These are phyloP conservation scores for Russula virescens DNA, from an alignment of 768 basidiomycete species.

Conservation along the genomic window DNA sequence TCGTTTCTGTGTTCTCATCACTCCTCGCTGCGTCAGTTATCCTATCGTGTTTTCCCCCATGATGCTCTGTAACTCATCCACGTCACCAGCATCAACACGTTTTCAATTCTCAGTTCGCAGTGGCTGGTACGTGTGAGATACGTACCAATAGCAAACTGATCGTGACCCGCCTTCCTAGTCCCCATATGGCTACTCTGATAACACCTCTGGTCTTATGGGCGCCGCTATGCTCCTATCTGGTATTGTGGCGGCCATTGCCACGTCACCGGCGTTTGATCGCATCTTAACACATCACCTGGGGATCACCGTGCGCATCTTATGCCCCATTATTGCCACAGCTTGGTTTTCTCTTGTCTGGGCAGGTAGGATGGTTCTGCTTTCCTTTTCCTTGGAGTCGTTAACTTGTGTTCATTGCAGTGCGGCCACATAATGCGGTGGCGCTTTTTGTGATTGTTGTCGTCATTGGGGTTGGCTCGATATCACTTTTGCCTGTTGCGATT, in stretches of 20 bases:
- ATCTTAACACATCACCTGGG: slow-evolving; percentile 74
- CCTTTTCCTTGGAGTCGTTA: not conserved
- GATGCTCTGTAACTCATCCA: not conserved
- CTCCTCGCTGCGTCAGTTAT: slow-evolving; percentile 55
- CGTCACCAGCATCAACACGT: slow-evolving; percentile 47
- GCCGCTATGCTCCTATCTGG: slow-evolving; percentile 64
- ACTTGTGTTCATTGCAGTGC: slow-evolving; percentile 38
- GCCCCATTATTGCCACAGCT: slow-evolving; percentile 52
- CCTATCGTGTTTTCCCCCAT: not conserved
- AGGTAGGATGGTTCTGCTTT: slow-evolving; percentile 37
- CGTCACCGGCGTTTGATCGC: slow-evolving; percentile 75
- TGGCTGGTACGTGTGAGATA: slow-evolving; percentile 47
- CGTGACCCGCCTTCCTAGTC: slow-evolving; percentile 36
- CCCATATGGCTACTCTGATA: slow-evolving; percentile 66
- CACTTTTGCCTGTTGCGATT: slow-evolving; percentile 68
- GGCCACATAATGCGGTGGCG: slow-evolving; percentile 50
- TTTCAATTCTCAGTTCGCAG: slow-evolving; percentile 61
- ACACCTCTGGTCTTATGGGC: slow-evolving; percentile 65
- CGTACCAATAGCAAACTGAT: not conserved
- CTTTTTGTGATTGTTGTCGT: slow-evolving; percentile 64
- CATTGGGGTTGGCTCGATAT: slow-evolving; percentile 59
- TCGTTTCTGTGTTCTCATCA: slow-evolving; percentile 55
- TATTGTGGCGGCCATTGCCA: slow-evolving; percentile 57
- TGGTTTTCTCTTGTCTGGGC: slow-evolving; percentile 84
- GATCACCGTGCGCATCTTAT: slow-evolving; percentile 49